Evolutionary conservation across 768 basidiomycete species (phyloP), one percentile per base, ranked within the genome.

Genomic region (Tricholoma terreum): DNA sequence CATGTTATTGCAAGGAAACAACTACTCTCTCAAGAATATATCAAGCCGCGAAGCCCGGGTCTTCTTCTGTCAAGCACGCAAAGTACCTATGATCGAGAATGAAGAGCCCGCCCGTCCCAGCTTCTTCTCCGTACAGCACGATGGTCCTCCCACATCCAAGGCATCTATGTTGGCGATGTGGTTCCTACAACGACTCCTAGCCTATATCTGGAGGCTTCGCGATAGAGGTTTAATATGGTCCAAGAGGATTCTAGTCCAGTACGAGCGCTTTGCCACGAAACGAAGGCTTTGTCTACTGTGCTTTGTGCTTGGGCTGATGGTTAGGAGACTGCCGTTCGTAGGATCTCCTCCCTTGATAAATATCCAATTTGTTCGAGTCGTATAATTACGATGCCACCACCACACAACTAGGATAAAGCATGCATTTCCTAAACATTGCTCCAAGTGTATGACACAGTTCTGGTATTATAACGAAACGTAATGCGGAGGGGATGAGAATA

Each of bases 21-120:
- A 82, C 8, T 98, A 98, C 69, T 84, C 84, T 57, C 92, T 98
- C 65, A 84, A 90, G 66, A 98, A 98, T 73, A 87, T 97, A 19
- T 82, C 80, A 17, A 81, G 87, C 49, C 84, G 90, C 34, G 86
- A 89, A 50, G 92, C 87, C 19, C 84, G 82, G 64, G 72, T 98
- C 7, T 97, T 96, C 76, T 98, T 98, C 74, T 87, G 93, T 0
- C 96, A 98, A 74, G 92, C 91, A n/a, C 75, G 80, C 27, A 80
- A 80, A 59, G 64, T 59, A n/a, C 43, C 10, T 9, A 46, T 50
- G 48, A 55, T 17, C 33, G 54, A 46, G 19, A 34, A 35, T 6
- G 42, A 45, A 15, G 56, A 55, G 31, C 7, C 17, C 19, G 40
- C 30, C 34, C 35, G 15, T 17, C 45, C 58, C 40, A 33, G 62